Evolutionary conservation across 225 moss, liverwort and hornwort species (phyloP).

Genomic region (Climacium dendroides): DNA sequence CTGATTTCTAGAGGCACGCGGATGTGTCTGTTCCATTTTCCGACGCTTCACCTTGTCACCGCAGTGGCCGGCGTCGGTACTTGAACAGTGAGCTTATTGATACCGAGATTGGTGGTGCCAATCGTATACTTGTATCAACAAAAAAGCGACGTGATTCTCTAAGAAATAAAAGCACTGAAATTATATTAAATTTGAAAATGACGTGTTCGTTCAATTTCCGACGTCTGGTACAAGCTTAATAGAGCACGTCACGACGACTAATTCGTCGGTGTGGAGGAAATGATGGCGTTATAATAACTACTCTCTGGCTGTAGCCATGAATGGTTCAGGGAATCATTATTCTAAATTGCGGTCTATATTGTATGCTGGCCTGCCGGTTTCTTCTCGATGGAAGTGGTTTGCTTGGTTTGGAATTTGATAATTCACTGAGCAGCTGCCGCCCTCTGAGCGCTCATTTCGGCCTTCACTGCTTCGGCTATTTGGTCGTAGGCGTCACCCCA

Average conservation of each 20-base stretch:
- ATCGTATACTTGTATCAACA: not conserved
- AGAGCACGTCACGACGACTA: not conserved
- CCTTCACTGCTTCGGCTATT: slow-evolving; percentile 14
- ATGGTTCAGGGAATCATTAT: not conserved
- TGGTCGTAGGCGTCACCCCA: slow-evolving; percentile 21
- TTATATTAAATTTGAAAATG: not conserved
- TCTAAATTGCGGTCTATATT: not conserved
- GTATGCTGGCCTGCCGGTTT: not conserved
- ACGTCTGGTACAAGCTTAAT: not conserved
- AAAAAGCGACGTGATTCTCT: not conserved
- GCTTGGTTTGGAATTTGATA: not conserved
- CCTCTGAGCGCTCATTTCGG: slow-evolving; percentile 25
- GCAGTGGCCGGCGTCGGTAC: not conserved
- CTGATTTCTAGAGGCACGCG: not conserved
- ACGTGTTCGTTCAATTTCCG: not conserved
- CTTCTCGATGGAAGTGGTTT: not conserved
- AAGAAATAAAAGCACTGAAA: not conserved
- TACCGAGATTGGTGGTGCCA: not conserved
- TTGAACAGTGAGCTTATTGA: not conserved
- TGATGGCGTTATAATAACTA: too few species aligned
- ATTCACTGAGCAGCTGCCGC: not conserved
- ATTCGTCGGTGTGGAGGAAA: not conserved
- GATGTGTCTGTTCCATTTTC: not conserved
- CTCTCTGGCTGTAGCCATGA: not conserved
- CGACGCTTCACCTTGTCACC: not conserved